Conservation (phyloP, 2,329 filamentous ascomycete genomes). For the Knoxdaviesia proteae region DNA sequence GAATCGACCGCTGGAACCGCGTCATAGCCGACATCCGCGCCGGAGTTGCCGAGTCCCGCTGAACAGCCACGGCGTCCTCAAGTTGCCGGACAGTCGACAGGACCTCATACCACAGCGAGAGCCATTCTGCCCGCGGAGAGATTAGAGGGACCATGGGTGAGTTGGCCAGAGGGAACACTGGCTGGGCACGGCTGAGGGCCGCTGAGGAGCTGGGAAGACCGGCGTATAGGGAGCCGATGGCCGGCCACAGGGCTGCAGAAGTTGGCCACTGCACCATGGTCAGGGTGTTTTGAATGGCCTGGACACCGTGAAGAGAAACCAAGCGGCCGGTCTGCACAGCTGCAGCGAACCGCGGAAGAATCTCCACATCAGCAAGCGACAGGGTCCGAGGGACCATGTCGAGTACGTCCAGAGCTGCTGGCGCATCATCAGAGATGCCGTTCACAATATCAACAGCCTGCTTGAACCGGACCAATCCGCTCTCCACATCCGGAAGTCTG, state of each 20-base stretch:
- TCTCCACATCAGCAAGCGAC: conserved; percentile 4
- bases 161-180: conserved; percentile 39
- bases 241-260: too few species aligned
- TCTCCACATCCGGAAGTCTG: conserved; percentile 26
- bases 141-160: conserved; percentile 27
- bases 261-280: too few species aligned
- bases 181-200: conserved; percentile 13
- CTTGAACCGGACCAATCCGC: conserved; percentile 25
- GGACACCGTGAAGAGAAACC: neutral
- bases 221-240: neutral
- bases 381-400: conserved; percentile 3
- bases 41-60: conserved; percentile 20
- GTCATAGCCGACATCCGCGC: conserved; percentile 32
- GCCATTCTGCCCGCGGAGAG: conserved; percentile 20
- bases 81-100: conserved; percentile 22
- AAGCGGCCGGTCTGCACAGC: neutral
- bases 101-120: conserved; percentile 30
- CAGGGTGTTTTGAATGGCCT: too few species aligned
- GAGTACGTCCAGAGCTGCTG: neutral
- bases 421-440: neutral
- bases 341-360: conserved; percentile 5
- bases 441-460: conserved; percentile 5
- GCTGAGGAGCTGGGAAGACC: neutral
- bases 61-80: conserved; percentile 18
- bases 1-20: conserved; percentile 37